Conservation (phyloP, 805 yeast genomes). For the Torulaspora indica region DNA sequence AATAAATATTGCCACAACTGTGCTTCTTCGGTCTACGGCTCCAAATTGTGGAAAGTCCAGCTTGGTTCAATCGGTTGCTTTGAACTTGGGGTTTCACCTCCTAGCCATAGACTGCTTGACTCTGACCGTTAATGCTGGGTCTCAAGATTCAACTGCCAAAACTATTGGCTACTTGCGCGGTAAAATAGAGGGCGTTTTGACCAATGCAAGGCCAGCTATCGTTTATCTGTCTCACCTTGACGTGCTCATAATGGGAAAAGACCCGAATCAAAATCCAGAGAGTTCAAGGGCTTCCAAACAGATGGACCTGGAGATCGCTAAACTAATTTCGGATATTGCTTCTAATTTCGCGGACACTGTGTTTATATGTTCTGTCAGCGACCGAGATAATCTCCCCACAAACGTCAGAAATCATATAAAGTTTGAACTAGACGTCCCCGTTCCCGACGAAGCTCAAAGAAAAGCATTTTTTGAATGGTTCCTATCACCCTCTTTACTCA, state of each 20-base stretch:
- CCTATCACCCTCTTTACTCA: slow-evolving; percentile 33
- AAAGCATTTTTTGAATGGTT: slow-evolving; percentile 53
- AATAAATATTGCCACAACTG: slow-evolving; percentile 50
- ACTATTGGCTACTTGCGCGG: slow-evolving; percentile 76
- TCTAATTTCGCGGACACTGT: slow-evolving; percentile 37
- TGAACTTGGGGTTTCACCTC: slow-evolving; percentile 59
- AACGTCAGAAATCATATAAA: slow-evolving; percentile 61
- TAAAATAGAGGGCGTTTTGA: slow-evolving; percentile 58
- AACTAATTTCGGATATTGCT: slow-evolving; percentile 53
- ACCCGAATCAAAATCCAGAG: slow-evolving; percentile 49
- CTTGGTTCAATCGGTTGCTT: slow-evolving; percentile 50
- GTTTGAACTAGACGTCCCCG: slow-evolving; percentile 70
- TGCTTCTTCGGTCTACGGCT: slow-evolving; percentile 62
- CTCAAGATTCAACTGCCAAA: slow-evolving; percentile 69
- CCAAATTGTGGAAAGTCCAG: slow-evolving; percentile 78
- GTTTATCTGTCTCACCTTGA: slow-evolving; percentile 71
- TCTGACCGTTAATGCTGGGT: slow-evolving; percentile 41
- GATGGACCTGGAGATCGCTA: slow-evolving; percentile 48
- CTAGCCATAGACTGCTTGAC: slow-evolving; percentile 65
- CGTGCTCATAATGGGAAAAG: slow-evolving; percentile 59
- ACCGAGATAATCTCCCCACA: slow-evolving; percentile 64
- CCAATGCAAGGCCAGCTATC: slow-evolving; percentile 44
- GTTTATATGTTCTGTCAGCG: slow-evolving; percentile 63
- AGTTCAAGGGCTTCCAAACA: slow-evolving; percentile 32
- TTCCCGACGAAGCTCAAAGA: slow-evolving; percentile 78